phyloP scores from a whole-genome alignment of 1,284 basidiomycete species.

The Fistulinella staudtii region DNA sequence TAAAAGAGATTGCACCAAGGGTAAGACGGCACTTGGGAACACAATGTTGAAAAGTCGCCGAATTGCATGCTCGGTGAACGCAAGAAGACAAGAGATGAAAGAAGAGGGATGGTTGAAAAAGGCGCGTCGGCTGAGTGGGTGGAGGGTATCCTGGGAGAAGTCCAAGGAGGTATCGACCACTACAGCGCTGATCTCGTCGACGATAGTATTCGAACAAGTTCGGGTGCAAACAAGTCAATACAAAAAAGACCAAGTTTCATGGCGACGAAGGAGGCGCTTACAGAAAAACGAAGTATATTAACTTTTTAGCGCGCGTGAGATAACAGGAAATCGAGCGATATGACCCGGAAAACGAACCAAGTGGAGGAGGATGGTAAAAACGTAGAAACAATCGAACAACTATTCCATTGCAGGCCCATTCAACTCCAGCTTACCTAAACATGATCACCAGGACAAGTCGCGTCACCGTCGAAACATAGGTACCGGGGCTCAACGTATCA shows the following conservation, averaged over 20 bases:
- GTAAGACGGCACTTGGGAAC: slow-evolving; percentile 57
- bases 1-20: slow-evolving; percentile 73
- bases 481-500: neutral
- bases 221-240: slow-evolving; percentile 30
- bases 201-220: slow-evolving; percentile 29
- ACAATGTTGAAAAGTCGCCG: slow-evolving; percentile 58
- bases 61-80: slow-evolving; percentile 44
- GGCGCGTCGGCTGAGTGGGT: slow-evolving; percentile 2
- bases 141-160: slow-evolving; percentile 13
- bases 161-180: slow-evolving; percentile 20
- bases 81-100: neutral
- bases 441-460: too few species aligned
- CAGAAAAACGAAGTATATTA: slow-evolving; percentile 4
- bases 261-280: slow-evolving; percentile 22
- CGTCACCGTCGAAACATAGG: too few species aligned
- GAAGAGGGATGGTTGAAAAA: neutral
- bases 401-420: neutral
- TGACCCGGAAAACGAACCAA: neutral
- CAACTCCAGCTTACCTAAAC: neutral
- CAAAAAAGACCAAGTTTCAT: slow-evolving; percentile 24
- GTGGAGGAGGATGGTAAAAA: neutral
- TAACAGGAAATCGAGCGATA: neutral
- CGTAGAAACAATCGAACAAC: neutral
- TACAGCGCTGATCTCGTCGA: slow-evolving; percentile 17
- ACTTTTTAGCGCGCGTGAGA: neutral